phyloP scores from a whole-genome alignment of 106 monocot species.

The Triglochin maritima region DNA sequence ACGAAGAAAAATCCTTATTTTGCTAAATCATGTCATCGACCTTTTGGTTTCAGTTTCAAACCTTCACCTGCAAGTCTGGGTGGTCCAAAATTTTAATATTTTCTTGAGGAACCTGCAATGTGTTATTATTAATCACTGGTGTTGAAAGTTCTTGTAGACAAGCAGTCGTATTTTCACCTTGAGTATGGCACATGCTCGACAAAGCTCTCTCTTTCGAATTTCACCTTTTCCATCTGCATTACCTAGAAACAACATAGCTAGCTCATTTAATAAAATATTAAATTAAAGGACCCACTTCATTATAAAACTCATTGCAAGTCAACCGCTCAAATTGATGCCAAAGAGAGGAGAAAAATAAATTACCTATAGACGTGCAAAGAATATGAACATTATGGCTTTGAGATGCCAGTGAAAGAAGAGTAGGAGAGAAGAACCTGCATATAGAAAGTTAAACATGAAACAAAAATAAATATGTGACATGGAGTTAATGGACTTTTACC shows the following conservation, averaged over 20 bases:
- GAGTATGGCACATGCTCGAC: conserved; percentile 49
- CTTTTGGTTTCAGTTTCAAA: not conserved
- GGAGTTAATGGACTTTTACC: not conserved
- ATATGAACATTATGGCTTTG: conserved; percentile 49
- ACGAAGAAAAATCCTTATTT: not conserved
- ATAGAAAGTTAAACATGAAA: not conserved
- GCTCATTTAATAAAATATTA: not conserved
- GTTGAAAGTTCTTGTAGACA: not conserved
- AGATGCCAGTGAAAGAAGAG: conserved; percentile 40
- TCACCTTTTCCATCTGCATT: conserved; percentile 77
- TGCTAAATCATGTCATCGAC: not conserved
- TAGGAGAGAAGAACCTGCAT: conserved; percentile 70
- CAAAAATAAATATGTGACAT: not conserved
- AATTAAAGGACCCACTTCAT: not conserved
- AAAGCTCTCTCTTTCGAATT: conserved; percentile 59
- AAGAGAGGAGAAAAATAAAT: too few relatives aligned
- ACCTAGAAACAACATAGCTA: conserved; percentile 24
- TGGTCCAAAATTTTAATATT: conserved; percentile 69
- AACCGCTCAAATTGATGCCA: not conserved
- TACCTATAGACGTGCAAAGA: conserved; percentile 56
- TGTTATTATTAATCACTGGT: not conserved
- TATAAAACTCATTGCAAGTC: not conserved
- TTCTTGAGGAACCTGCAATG: conserved; percentile 49
- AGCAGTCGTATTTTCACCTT: conserved; percentile 32
- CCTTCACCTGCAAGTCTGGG: conserved; percentile 56